Evolutionary conservation across 495 filamentous ascomycete species (phyloP), one percentile per base, ranked within the genome.

Genomic region (Podospora fimiseda): DNA sequence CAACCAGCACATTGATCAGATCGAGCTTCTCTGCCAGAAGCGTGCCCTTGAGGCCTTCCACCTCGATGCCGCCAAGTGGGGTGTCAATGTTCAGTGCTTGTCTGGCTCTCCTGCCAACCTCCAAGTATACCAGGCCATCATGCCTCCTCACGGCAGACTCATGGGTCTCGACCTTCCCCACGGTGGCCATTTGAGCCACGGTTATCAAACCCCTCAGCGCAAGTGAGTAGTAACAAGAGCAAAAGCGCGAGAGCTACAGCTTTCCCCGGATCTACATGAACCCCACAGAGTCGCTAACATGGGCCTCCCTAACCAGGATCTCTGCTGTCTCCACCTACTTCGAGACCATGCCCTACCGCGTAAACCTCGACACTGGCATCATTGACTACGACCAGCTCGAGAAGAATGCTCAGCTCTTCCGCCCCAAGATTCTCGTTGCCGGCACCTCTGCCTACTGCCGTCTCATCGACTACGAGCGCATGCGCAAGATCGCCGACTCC

Each of bases 381-480:
- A 99, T 99, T 55, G 93, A 99, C 75, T 99, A 99, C 70, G 90
- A 92, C 63, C 80, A 77, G 58, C 83, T 97, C 8, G 89, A 96
- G 79, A 83, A 89, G 73, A 91, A 94, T 65, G 92, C 91, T 50
- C 76, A 89, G 65, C 79, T 99, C 60, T 99, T 93, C 82, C 85
- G 94, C 62, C 94, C 94, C 54, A 96, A 96, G 81, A 78, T 88
- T 61, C 78, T 99, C 51, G 91, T 99, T 60, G 94, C 94, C 53
- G 94, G 94, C 69, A 99, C 94, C 58, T 96, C 90, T 45, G 94
- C 94, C 51, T 99, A 99, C 83, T 96, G 92, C 81, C 87, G 94
- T 61, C 80, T 94, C 63, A 97, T 99, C 60, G 94, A 99, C 74
- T 99, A 97, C 74, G 82, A 78, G 57, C 86, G 89, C 63, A 96